Conservation (phyloP, 192 early-diverging fungal genomes). For the Backusella morwellensis region DNA sequence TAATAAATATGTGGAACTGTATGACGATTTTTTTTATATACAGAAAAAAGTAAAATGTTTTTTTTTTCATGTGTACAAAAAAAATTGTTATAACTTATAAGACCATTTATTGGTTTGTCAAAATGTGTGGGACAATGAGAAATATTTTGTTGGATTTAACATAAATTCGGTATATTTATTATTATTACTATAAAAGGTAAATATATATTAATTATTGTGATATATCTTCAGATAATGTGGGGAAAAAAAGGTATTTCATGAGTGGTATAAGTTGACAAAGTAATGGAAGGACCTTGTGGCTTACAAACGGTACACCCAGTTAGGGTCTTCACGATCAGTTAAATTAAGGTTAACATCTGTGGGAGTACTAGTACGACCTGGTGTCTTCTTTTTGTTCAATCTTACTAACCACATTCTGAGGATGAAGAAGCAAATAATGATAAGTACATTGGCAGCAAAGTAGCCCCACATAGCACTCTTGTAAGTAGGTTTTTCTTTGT, state of each 20-base stretch:
- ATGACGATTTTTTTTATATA: neutral
- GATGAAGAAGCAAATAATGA: neutral
- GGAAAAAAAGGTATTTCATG: no score
- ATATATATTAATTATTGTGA: no score
- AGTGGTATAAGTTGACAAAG: no score
- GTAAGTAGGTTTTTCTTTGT: slow-evolving; percentile 7
- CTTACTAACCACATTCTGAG: neutral
- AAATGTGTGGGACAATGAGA: neutral
- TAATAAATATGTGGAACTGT: neutral
- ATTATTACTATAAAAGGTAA: no score
- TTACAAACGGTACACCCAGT: neutral
- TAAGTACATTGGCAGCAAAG: slow-evolving; percentile 1
- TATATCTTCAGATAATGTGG: no score
- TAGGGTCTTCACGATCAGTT: slow-evolving; percentile 8
- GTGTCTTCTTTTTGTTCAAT: neutral
- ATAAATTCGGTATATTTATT: no score
- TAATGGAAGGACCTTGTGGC: no score
- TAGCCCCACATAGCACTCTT: slow-evolving; percentile 5
- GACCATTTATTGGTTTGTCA: neutral
- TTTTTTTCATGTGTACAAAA: neutral
- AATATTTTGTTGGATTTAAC: neutral
- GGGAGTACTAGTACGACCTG: neutral
- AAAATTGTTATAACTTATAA: neutral
- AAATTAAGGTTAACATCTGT: neutral
- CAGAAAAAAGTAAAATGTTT: neutral